Conservation (phyloP, 1,284 basidiomycete genomes). For the Cryptococcus depauperatus region DNA sequence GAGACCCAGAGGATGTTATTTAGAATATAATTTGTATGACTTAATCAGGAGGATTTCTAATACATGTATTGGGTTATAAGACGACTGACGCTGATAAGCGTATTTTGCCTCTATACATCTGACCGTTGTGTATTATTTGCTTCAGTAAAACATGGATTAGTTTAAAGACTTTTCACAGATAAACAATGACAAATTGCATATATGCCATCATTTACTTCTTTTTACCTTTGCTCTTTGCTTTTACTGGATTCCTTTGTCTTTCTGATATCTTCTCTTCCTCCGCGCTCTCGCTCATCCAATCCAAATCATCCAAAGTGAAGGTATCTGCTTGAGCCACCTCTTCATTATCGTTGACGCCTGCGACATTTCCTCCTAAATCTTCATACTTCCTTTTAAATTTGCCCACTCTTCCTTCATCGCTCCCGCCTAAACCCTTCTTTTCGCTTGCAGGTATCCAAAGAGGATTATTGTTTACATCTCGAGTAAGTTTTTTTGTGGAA, state of each 20-base stretch:
- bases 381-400: constrained; percentile 70
- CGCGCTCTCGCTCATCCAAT: constrained; percentile 45
- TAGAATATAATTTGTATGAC: neutral
- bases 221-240: constrained; percentile 29
- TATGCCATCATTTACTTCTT: constrained; percentile 20
- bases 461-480: constrained; percentile 77
- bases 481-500: constrained; percentile 57
- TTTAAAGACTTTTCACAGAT: no score
- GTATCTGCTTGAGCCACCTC: constrained; percentile 9
- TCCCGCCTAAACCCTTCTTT: constrained; percentile 51
- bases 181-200: no score
- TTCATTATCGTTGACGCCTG: neutral
- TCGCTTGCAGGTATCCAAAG: constrained; percentile 55
- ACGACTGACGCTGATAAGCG: neutral
- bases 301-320: constrained; percentile 34
- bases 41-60: neutral
- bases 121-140: no score
- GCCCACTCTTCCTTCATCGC: constrained; percentile 65
- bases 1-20: constrained; percentile 35
- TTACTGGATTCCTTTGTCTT: constrained; percentile 24
- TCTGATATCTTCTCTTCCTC: constrained; percentile 37
- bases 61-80: neutral
- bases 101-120: neutral
- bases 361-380: constrained; percentile 22
- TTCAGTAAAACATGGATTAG: no score